Evolutionary conservation across 2,329 filamentous ascomycete genomes (phyloP).

Genomic region (Ceratocystis cubensis): DNA sequence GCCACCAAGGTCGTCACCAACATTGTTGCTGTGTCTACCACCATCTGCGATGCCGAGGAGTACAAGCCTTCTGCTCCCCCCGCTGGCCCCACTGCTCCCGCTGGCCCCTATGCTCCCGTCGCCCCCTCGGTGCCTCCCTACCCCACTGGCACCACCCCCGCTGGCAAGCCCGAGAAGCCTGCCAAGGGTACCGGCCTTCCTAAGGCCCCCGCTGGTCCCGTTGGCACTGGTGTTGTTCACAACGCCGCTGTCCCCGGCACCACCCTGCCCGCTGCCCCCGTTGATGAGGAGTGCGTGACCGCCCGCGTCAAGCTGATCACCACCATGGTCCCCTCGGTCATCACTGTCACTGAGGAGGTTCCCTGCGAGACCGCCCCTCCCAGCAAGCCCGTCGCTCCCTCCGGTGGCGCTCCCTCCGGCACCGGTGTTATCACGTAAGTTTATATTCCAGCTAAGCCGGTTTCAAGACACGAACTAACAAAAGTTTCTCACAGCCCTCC

Average conservation of each 20-base stretch:
- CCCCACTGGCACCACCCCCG: constrained; percentile 18
- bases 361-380: constrained; percentile 30
- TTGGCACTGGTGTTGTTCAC: constrained; percentile 14
- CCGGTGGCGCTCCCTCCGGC: constrained; percentile 31
- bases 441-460: neutral
- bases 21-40: constrained; percentile 32
- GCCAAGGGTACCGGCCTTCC: constrained; percentile 4
- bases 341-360: constrained; percentile 32
- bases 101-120: constrained; percentile 9
- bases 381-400: constrained; percentile 25
- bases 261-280: constrained; percentile 24
- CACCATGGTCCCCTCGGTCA: constrained; percentile 43
- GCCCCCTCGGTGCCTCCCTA: constrained; percentile 16
- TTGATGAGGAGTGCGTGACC: constrained; percentile 26
- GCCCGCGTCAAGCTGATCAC: constrained; percentile 39
- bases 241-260: constrained; percentile 21
- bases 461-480: constrained; percentile 17
- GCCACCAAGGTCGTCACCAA: constrained; percentile 30
- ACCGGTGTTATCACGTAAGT: constrained; percentile 31
- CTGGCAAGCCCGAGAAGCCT: constrained; percentile 9
- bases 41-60: constrained; percentile 30
- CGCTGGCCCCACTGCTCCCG: constrained; percentile 16
- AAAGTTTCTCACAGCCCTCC: constrained; percentile 23
- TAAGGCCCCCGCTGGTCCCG: constrained; percentile 21
- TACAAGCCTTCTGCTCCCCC: constrained; percentile 12